Base-by-base conservation (phyloP, 116 monocot species). In the Posidonia oceanica region DNA sequence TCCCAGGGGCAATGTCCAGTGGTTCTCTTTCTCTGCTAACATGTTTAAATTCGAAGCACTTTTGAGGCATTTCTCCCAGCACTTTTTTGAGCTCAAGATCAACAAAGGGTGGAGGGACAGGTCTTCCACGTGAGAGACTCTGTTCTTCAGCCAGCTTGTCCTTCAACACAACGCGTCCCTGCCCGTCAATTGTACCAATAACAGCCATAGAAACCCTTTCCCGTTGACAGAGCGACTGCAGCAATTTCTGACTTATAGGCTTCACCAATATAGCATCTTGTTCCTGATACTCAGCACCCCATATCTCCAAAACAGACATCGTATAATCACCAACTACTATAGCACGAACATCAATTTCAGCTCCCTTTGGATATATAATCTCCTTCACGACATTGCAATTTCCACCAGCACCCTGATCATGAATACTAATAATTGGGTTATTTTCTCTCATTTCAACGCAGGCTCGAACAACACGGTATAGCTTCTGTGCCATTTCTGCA, bases 281-380 rank as follows among this genome's bases (percentile, higher is more conserved):
- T 66, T 98, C 93, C 69, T 93, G 97, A 74, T 98, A 98, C 72
- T 98, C 97, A 4, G 97, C 97, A 39, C 97, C 97, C 97, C 97
- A 92, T 48, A 98, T 98, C 72, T 98, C 97, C 59, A 98, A 72
- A 39, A 98, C 90, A 4, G 93, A 93, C 97, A 98, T 81, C 4
- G 97, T 98, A 54, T 87, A 81, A 71, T 98, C 97, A 68, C 93
- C 97, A 38, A 98, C 85, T 10, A 87, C 83, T 23, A 98, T 83
- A 18, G 82, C 52, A 12, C 93, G 76, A 17, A 98, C 87, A 71
- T 98, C 97, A 68, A 98, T 98, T 75, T 85, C 85, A 58, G 97
- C 97, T 42, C 97, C 97, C 44, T 90, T 62, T 12, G 97, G 97
- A 74, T 98, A 92, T 18, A 98, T 98, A 23, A 98, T 98, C 71